A percentile compares a stretch with the other conserved stretches of the same genome.
Evolutionary conservation across 192 early-diverging fungal genomes (phyloP).

Genomic region (Coemansia reversa): DNA sequence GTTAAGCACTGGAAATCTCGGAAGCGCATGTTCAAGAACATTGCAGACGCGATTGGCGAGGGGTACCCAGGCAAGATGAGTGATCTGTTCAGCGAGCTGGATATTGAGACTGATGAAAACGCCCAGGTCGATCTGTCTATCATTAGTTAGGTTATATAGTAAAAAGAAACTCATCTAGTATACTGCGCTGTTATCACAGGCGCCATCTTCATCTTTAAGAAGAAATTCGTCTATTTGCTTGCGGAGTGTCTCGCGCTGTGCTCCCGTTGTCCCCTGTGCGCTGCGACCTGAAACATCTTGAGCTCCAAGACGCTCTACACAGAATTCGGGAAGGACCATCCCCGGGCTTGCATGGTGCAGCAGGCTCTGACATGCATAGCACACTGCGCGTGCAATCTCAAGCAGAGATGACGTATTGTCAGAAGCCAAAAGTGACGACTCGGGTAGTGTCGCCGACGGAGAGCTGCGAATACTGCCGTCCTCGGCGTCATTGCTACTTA

Average conservation of each 20-base stretch:
- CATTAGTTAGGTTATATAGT: background rate
- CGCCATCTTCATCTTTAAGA: conserved; percentile 54
- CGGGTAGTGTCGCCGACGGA: background rate
- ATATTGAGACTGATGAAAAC: conserved; percentile 62
- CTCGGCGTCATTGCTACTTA: conserved; percentile 6
- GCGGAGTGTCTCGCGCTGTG: conserved; percentile 50
- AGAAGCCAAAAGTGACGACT: background rate
- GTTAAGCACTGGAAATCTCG: conserved; percentile 57
- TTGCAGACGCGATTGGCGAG: conserved; percentile 55
- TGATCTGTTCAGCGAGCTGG: conserved; percentile 57
- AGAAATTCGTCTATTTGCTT: conserved; percentile 67
- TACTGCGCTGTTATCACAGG: background rate
- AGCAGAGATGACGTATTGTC: background rate
- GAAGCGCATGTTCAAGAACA: conserved; percentile 60
- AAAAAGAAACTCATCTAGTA: background rate
- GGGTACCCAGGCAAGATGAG: conserved; percentile 54
- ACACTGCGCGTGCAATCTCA: conserved; percentile 25
- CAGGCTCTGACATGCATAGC: conserved; percentile 44
- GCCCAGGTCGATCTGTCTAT: conserved; percentile 41
- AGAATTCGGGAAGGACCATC: conserved; percentile 30
- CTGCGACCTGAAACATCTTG: background rate
- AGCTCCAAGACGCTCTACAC: conserved; percentile 12
- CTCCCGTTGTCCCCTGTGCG: background rate
- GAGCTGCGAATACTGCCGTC: background rate
- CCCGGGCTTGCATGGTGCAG: conserved; percentile 29